phyloP scores from a whole-genome alignment of 306 rosid species.

The Sesbania bispinosa region DNA sequence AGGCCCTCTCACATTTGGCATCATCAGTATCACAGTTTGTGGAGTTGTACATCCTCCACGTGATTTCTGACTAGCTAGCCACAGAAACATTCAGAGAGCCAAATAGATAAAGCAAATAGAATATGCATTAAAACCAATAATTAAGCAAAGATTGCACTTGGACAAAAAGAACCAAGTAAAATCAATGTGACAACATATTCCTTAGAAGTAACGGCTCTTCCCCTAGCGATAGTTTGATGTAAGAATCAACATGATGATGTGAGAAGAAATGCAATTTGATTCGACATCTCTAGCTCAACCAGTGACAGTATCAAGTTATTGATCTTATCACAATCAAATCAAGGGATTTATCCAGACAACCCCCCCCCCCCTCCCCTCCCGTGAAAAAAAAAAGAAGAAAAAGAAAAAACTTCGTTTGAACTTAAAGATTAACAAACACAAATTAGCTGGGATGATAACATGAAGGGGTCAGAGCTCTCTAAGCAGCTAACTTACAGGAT shows the following conservation, averaged over 20 bases:
- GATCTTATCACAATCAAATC: neutral
- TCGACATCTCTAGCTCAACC: conserved; percentile 7
- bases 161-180: neutral
- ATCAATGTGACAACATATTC: neutral
- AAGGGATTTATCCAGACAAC: neutral
- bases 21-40: conserved; percentile 57
- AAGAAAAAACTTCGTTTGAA: too few species aligned
- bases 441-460: neutral
- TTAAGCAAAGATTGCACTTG: conserved; percentile 11
- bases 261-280: neutral
- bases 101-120: conserved; percentile 29
- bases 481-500: conserved; percentile 77
- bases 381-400: too few species aligned
- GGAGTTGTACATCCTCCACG: conserved; percentile 72
- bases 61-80: conserved; percentile 99
- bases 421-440: too few species aligned
- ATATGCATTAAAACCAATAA: conserved; percentile 6
- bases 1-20: conserved; percentile 46
- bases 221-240: neutral
- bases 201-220: neutral
- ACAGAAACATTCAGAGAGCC: conserved; percentile 76
- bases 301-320: neutral
- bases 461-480: neutral
- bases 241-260: neutral
- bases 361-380: neutral